Evolutionary conservation across 208 protist genomes (phyloP), one percentile per base, ranked within the genome.

Genomic region (Wallacemonas collosoma): DNA sequence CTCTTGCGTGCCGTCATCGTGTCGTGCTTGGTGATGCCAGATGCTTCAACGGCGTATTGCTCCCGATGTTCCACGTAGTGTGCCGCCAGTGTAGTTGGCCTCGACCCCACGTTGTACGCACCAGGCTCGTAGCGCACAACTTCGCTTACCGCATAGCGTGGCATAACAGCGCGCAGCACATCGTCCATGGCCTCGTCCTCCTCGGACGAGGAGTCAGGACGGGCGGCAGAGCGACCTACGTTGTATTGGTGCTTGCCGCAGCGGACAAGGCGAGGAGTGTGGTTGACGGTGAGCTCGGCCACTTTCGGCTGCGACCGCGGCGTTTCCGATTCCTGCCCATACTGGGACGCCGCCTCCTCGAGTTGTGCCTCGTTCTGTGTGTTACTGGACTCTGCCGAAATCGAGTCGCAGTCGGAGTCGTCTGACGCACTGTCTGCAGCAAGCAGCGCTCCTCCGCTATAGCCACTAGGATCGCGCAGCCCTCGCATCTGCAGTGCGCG

Each of bases 61-160:
- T 93, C 86, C n/a, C 91, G 80, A 48, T 91, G 80, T 50, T 63
- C 76, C 0, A 92, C 70, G 60, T 93, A 93, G 76, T 95, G 91
- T 5, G 66, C 53, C 3, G 81, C 77, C 38, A 95, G 78, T 4
- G 64, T 79, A 14, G 75, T 80, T 26, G 67, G 72, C 57, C 71
- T 74, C 1, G 85, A 91, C 40, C 91, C 91, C 4, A 93, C 75
- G 71, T 95, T 95, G 80, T 95, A 95, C 35, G 88, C 87, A n/a
- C 82, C 82, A 48, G 79, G 71, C 17, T 87, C 88, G 71, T 94
- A 95, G 9, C 91, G 84, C 26, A 95, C 81, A 36, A 85, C 75
- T 7, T 70, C 80, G 17, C 76, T 70, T 51, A 81, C 75, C 2
- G 80, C 78, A 75, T 91, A 95, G 43, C 73, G 58, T 12, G 91